Conservation (phyloP, 2,329 filamentous ascomycete species). For the Pseudogymnoascus sp. region DNA sequence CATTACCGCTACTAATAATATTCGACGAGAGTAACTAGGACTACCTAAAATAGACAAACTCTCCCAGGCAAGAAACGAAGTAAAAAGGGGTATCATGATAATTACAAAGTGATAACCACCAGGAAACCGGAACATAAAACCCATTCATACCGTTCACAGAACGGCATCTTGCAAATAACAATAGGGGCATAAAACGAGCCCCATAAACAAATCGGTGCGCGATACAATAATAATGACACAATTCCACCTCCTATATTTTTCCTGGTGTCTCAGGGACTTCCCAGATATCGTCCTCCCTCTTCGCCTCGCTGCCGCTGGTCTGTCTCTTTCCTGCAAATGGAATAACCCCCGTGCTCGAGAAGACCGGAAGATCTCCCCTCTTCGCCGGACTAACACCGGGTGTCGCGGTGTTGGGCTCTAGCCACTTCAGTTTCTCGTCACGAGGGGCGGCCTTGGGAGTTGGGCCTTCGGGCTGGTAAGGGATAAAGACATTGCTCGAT, state of each 20-base stretch:
- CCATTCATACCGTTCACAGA: background rate
- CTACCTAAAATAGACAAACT: background rate
- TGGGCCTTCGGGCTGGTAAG: conserved; percentile 49
- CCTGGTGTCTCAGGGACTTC: background rate
- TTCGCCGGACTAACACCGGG: conserved; percentile 20
- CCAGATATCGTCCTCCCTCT: conserved; percentile 3
- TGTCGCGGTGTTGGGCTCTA: conserved; percentile 37
- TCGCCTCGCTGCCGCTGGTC: background rate
- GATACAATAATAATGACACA: background rate
- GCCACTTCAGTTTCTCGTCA: conserved; percentile 41
- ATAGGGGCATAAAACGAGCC: background rate
- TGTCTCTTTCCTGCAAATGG: conserved; percentile 19
- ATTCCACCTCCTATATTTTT: background rate
- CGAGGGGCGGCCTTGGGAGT: conserved; percentile 31
- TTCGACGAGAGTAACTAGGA: background rate
- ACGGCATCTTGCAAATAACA: background rate
- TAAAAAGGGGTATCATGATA: conserved; percentile 5
- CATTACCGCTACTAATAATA: background rate
- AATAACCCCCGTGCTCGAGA: conserved; percentile 24
- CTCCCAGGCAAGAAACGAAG: background rate
- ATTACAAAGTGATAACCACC: conserved; percentile 7
- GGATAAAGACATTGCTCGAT: conserved; percentile 39
- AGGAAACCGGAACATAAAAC: background rate
- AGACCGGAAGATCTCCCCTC: conserved; percentile 24
- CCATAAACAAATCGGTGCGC: background rate